A percentile compares a stretch with the other conserved stretches of the same genome.
phyloP scores from a whole-genome alignment of 495 filamentous ascomycete genomes.

The Penicillium chermesinum region DNA sequence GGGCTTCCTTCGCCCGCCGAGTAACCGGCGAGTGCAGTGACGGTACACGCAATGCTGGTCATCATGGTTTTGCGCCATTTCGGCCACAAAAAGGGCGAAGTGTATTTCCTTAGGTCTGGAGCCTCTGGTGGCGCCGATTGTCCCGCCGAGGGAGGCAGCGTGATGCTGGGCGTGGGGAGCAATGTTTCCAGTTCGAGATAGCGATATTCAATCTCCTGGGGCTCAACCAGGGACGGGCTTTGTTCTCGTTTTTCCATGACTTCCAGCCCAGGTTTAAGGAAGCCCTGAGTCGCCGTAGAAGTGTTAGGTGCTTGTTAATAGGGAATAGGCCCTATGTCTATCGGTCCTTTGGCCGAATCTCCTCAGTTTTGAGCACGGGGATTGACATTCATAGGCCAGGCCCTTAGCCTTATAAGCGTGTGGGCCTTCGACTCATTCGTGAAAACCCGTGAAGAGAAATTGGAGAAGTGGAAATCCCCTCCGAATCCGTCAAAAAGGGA shows the following conservation, averaged over 20 bases:
- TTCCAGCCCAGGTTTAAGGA: slow-evolving; percentile 3
- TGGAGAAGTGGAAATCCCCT: slow-evolving; percentile 10
- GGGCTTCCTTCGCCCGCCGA: slow-evolving; percentile 77
- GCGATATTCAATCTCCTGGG: slow-evolving; percentile 52
- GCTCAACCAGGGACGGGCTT: slow-evolving; percentile 13
- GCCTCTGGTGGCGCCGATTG: slow-evolving; percentile 43
- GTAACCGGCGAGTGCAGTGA: slow-evolving; percentile 75
- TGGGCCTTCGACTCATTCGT: slow-evolving; percentile 3
- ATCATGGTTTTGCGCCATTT: slow-evolving; percentile 61
- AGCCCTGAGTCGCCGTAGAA: not conserved
- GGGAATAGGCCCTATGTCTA: not conserved
- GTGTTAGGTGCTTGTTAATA: not conserved
- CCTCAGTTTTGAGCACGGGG: slow-evolving; percentile 3
- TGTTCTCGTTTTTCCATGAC: slow-evolving; percentile 17
- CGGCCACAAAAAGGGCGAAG: slow-evolving; percentile 72
- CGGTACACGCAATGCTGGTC: slow-evolving; percentile 67
- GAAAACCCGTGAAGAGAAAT: slow-evolving; percentile 7
- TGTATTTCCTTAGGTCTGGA: slow-evolving; percentile 63
- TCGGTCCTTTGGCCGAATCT: not conserved
- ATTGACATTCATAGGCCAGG: slow-evolving; percentile 1
- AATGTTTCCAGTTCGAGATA: slow-evolving; percentile 71
- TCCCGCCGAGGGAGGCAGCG: slow-evolving; percentile 23
- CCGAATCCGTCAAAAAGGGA: not conserved
- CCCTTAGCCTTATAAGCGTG: slow-evolving; percentile 2
- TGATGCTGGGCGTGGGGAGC: slow-evolving; percentile 53